Conservation (phyloP, 208 protist genomes). For the Porcisia deanei region DNA sequence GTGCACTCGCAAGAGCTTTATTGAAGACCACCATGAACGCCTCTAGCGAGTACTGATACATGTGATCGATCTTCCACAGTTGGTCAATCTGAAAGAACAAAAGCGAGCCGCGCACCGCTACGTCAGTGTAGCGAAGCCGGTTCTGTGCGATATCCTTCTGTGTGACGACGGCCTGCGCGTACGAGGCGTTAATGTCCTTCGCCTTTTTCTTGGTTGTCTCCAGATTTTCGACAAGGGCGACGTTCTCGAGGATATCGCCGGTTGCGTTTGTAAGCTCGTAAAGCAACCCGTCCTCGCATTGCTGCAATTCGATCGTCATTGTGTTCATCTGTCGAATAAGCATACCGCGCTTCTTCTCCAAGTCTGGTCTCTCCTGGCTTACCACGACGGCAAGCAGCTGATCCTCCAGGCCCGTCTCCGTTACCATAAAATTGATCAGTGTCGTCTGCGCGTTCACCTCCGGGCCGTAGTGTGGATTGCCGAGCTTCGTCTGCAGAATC, state of each 20-base stretch:
- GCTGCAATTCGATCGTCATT: constrained; percentile 98
- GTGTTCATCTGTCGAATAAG: constrained; percentile 98
- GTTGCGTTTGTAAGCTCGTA: constrained; percentile 94
- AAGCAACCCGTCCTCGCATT: constrained; percentile 97
- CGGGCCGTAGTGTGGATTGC: constrained; percentile 99
- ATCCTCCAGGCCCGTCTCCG: constrained; percentile 97
- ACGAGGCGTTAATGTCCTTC: constrained; percentile 96
- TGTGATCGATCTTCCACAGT: constrained; percentile 97
- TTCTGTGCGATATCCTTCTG: constrained; percentile 96
- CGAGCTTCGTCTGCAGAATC: constrained; percentile 98
- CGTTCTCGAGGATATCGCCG: constrained; percentile 97
- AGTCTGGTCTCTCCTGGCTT: constrained; percentile 96
- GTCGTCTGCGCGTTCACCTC: constrained; percentile 99
- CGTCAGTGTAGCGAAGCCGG: constrained; percentile 95
- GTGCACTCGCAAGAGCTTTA: constrained; percentile 93
- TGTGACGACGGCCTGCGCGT: constrained; percentile 91
- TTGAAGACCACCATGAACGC: constrained; percentile 98
- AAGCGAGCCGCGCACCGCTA: constrained; percentile 94
- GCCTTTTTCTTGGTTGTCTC: constrained; percentile 97
- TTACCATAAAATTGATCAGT: constrained; percentile 99
- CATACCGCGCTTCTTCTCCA: constrained; percentile 95
- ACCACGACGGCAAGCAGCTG: constrained; percentile 98
- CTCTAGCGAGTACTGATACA: constrained; percentile 98
- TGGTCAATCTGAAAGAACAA: constrained; percentile 98
- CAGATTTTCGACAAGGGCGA: constrained; percentile 96